A percentile compares a stretch with the other conserved stretches of the same genome.
Conservation (phyloP, 257 asterid genomes). For the Lycium barbarum region DNA sequence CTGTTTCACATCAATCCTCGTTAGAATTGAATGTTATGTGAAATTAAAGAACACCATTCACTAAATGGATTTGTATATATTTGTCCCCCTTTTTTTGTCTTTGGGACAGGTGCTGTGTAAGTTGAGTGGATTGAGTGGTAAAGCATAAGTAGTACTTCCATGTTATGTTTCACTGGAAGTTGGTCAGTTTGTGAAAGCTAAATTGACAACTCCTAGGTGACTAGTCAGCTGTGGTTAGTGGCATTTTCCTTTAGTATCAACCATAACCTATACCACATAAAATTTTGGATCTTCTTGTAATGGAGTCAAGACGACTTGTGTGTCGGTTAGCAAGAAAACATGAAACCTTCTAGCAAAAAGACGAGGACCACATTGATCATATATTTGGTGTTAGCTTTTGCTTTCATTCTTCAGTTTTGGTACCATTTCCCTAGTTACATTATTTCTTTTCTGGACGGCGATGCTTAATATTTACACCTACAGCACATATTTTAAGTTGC, state of each 20-base stretch:
- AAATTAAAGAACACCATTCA: constrained; percentile 9
- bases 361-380: not conserved
- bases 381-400: constrained; percentile 1
- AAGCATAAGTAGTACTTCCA: not conserved
- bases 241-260: constrained; percentile 10
- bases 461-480: constrained; percentile 24
- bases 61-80: not conserved
- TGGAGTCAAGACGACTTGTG: constrained; percentile 3
- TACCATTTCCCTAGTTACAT: not conserved
- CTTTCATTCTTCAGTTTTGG: constrained; percentile 19
- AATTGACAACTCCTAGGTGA: not conserved
- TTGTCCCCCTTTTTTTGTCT: not conserved
- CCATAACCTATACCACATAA: not conserved
- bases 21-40: constrained; percentile 17
- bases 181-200: constrained; percentile 6
- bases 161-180: constrained; percentile 3
- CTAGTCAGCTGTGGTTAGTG: constrained; percentile 3
- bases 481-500: not conserved
- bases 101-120: not conserved
- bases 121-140: constrained; percentile 17
- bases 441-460: not conserved
- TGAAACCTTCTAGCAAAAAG: constrained; percentile 5
- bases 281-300: not conserved
- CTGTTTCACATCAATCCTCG: constrained; percentile 2
- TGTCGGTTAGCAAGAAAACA: constrained; percentile 7